A percentile compares a stretch with the other conserved stretches of the same genome.
Conservation (phyloP, 208 protist species). For the Trypanosoma caninum region DNA sequence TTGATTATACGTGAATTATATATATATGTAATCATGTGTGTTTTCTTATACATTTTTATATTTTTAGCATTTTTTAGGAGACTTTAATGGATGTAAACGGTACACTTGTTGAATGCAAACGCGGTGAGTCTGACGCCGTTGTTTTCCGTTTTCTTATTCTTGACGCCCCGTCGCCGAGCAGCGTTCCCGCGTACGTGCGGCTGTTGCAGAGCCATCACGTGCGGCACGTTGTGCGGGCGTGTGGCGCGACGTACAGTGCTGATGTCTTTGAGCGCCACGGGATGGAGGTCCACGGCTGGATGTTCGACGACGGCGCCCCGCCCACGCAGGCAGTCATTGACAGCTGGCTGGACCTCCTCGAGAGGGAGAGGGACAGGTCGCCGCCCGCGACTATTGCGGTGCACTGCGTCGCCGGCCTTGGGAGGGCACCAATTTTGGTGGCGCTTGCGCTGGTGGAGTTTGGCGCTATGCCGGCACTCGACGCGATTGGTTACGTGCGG, state of each 20-base stretch:
- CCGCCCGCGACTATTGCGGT: constrained; percentile 39
- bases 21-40: too few relatives aligned
- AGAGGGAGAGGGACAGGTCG: constrained; percentile 22
- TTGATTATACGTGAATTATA: too few relatives aligned
- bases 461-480: constrained; percentile 36
- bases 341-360: constrained; percentile 45
- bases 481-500: constrained; percentile 59
- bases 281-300: constrained; percentile 45
- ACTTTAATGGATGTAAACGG: constrained; percentile 44
- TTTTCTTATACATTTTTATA: too few relatives aligned
- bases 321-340: constrained; percentile 45
- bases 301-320: constrained; percentile 62
- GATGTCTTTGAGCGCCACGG: constrained; percentile 22
- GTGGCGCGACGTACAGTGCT: constrained; percentile 37
- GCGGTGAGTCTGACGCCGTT: constrained; percentile 23
- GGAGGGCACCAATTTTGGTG: constrained; percentile 58
- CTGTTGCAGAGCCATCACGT: constrained; percentile 47
- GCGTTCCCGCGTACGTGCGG: constrained; percentile 40
- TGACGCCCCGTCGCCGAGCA: constrained; percentile 42
- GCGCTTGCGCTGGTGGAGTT: constrained; percentile 63
- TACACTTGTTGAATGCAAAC: constrained; percentile 32
- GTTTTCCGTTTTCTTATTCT: constrained; percentile 47
- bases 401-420: constrained; percentile 74
- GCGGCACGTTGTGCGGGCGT: constrained; percentile 43
- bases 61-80: too few relatives aligned